Evolutionary conservation across 2,329 filamentous ascomycete genomes (phyloP).

Genomic region (Fusarium sp.): DNA sequence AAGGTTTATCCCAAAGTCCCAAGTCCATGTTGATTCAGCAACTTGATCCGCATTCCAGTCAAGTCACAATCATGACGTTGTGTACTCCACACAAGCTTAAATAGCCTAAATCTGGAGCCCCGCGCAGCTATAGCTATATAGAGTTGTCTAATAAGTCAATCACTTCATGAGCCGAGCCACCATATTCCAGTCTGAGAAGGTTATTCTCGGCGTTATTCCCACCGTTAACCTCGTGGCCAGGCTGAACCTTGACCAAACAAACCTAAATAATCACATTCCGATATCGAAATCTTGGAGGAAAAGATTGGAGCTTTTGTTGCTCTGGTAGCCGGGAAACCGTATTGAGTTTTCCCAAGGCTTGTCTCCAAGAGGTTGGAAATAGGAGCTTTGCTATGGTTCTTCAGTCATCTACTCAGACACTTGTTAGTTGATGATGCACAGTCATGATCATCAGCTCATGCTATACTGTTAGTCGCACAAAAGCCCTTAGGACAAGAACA

Average conservation of each 20-base stretch:
- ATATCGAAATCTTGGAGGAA: neutral
- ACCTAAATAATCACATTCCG: conserved; percentile 25
- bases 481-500: too few species aligned
- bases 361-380: neutral
- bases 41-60: conserved; percentile 13
- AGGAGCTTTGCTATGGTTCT: neutral
- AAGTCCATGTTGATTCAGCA: conserved; percentile 14
- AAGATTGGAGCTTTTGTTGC: neutral
- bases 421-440: too few species aligned
- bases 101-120: conserved; percentile 26
- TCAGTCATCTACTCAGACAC: neutral
- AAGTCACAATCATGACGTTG: conserved; percentile 17
- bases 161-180: neutral
- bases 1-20: neutral
- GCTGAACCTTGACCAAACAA: neutral
- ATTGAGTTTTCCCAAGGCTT: neutral
- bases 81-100: conserved; percentile 14
- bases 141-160: neutral
- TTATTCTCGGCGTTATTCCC: neutral
- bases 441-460: too few species aligned
- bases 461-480: too few species aligned
- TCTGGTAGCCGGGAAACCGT: conserved; percentile 11
- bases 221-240: conserved; percentile 27
- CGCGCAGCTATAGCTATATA: neutral
- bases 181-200: neutral